Evolutionary conservation across 352 stramenopile species (phyloP).

Genomic region (Pythium phragmitis): DNA sequence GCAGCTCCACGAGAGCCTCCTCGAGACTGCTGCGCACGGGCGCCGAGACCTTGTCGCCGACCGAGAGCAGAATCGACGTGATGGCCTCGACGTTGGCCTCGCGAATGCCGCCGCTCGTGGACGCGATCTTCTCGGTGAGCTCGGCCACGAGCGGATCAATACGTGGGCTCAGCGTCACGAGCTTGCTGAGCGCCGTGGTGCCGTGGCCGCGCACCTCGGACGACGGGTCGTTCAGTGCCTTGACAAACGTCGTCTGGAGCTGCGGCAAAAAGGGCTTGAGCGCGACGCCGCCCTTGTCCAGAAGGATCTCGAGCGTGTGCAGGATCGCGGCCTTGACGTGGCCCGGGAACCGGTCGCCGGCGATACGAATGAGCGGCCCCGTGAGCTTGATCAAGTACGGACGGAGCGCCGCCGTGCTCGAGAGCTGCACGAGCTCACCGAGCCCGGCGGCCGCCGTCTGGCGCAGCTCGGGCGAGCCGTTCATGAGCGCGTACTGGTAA

Average conservation of each 20-base stretch:
- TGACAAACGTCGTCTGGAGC: conserved; percentile 99
- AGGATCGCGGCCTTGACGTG: conserved; percentile 98
- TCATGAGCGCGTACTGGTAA: conserved; percentile 98
- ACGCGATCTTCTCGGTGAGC: conserved; percentile 82
- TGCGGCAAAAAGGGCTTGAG: conserved; percentile 99
- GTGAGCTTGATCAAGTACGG: conserved; percentile 98
- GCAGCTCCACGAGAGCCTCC: conserved; percentile 60
- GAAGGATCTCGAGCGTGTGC: conserved; percentile 95
- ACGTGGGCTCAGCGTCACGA: conserved; percentile 93
- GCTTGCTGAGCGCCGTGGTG: conserved; percentile 89
- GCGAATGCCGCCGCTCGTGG: conserved; percentile 65
- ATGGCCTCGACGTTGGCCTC: conserved; percentile 79
- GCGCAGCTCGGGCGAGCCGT: conserved; percentile 87
- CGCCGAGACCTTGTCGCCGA: conserved; percentile 71
- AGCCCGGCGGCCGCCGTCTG: conserved; percentile 94
- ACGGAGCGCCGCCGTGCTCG: conserved; percentile 84
- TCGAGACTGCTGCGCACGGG: conserved; percentile 49
- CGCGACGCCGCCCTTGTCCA: conserved; percentile 95
- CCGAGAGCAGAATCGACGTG: conserved; percentile 55
- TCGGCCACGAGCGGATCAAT: conserved; percentile 97
- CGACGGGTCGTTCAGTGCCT: conserved; percentile 97
- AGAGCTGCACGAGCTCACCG: conserved; percentile 96
- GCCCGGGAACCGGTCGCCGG: conserved; percentile 97
- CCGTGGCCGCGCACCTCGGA: conserved; percentile 91
- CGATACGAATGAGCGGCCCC: conserved; percentile 97